phyloP scores from a whole-genome alignment of 2,329 filamentous ascomycete species.

The Xylariaceae sp. region DNA sequence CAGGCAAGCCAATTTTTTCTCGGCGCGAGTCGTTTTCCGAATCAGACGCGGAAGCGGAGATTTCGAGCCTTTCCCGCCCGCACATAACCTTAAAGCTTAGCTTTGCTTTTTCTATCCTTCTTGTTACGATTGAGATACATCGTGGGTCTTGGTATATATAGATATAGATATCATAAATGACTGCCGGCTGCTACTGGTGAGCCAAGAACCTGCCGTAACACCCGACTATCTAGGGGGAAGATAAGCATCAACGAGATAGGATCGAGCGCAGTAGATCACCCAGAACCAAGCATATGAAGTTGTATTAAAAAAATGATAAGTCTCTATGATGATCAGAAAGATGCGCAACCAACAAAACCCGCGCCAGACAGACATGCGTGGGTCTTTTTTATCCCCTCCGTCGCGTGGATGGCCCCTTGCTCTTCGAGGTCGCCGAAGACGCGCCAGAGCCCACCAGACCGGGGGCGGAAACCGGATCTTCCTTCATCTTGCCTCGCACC shows the following conservation, averaged over 20 bases:
- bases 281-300: slow-evolving; percentile 12
- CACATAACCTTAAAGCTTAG: slow-evolving; percentile 3
- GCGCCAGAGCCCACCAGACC: slow-evolving; percentile 29
- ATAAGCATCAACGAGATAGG: not conserved
- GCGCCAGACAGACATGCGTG: not conserved
- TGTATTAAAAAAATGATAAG: slow-evolving; percentile 18
- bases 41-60: slow-evolving; percentile 22
- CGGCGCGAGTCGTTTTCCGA: slow-evolving; percentile 21
- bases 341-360: slow-evolving; percentile 11
- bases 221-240: not conserved
- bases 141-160: not conserved
- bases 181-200: not conserved
- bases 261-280: slow-evolving; percentile 15
- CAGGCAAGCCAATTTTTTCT: not conserved
- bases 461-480: slow-evolving; percentile 25
- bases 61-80: slow-evolving; percentile 9
- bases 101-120: too few species aligned
- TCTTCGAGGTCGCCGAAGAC: slow-evolving; percentile 38
- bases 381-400: slow-evolving; percentile 40
- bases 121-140: not conserved
- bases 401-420: slow-evolving; percentile 46
- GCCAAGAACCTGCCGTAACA: not conserved
- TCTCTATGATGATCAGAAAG: slow-evolving; percentile 11
- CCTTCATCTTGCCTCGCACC: slow-evolving; percentile 44
- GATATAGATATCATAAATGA: slow-evolving; percentile 11